Evolutionary conservation across 352 stramenopile species (phyloP).

Genomic region (Globisporangium alternatum): DNA sequence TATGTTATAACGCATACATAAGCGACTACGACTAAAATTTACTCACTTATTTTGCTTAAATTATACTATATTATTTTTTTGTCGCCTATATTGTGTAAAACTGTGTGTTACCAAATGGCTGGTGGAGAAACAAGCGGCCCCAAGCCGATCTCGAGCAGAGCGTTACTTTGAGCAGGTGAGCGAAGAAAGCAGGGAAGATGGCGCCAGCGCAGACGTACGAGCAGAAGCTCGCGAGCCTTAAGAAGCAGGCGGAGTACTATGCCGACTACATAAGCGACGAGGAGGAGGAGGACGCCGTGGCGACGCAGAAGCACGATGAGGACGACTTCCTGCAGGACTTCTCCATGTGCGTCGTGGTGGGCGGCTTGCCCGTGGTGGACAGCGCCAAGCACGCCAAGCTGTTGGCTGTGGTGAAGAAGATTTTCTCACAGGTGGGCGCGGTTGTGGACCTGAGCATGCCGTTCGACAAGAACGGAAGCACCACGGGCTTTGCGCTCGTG

Average conservation of each 20-base stretch:
- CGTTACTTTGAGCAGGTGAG: slow-evolving; percentile 1
- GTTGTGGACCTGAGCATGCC: slow-evolving; percentile 83
- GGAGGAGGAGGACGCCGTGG: slow-evolving; percentile 61
- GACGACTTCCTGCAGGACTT: slow-evolving; percentile 82
- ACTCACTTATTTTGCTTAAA: not conserved
- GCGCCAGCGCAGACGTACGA: slow-evolving; percentile 67
- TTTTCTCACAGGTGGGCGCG: slow-evolving; percentile 78
- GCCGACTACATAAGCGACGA: slow-evolving; percentile 84
- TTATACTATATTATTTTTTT: not conserved
- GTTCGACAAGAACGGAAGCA: slow-evolving; percentile 50
- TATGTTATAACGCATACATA: not conserved
- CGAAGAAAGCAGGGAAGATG: slow-evolving; percentile 29
- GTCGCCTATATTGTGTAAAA: not conserved
- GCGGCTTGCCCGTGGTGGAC: slow-evolving; percentile 73
- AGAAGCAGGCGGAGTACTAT: slow-evolving; percentile 71
- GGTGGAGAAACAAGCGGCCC: slow-evolving; percentile 15
- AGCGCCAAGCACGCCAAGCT: slow-evolving; percentile 81
- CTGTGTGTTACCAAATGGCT: not conserved
- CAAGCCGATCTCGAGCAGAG: not conserved
- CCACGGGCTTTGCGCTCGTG: slow-evolving; percentile 79
- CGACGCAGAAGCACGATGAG: slow-evolving; percentile 62
- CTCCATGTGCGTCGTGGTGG: slow-evolving; percentile 76
- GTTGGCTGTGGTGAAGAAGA: slow-evolving; percentile 82
- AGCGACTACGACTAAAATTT: not conserved
- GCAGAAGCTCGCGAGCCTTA: slow-evolving; percentile 69